Conservation (phyloP, 108 stramenopile genomes). For the Nitzschia putrida region DNA sequence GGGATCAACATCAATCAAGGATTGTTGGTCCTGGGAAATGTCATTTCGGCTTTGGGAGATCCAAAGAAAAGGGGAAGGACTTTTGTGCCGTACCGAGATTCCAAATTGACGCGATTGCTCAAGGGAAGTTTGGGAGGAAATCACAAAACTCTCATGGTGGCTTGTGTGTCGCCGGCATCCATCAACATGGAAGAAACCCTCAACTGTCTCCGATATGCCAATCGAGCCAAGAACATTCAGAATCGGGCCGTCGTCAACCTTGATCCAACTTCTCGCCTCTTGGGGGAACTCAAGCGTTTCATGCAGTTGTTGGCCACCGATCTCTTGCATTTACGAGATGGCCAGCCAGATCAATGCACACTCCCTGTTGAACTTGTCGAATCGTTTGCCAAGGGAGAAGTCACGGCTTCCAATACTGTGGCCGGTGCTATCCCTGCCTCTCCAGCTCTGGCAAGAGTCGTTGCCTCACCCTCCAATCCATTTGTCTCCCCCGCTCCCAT, state of each 20-base stretch:
- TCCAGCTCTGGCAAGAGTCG: neutral
- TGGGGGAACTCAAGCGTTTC: conserved; percentile 46
- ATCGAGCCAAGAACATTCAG: conserved; percentile 97
- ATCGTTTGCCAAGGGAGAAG: conserved; percentile 46
- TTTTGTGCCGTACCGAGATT: conserved; percentile 96
- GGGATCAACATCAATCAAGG: conserved; percentile 97
- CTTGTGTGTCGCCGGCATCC: conserved; percentile 84
- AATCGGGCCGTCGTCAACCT: conserved; percentile 76
- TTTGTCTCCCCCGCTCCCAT: neutral
- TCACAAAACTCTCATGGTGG: conserved; percentile 97
- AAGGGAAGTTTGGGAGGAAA: conserved; percentile 94
- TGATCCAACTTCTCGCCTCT: conserved; percentile 59
- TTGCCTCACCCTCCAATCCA: neutral
- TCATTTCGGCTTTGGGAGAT: conserved; percentile 92
- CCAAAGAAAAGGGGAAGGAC: conserved; percentile 63
- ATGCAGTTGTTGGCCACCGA: conserved; percentile 59
- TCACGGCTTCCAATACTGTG: neutral
- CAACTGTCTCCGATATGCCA: conserved; percentile 95
- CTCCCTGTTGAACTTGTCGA: conserved; percentile 48
- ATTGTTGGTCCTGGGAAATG: conserved; percentile 94
- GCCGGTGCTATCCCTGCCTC: neutral
- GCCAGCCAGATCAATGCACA: conserved; percentile 30
- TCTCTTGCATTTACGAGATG: conserved; percentile 51
- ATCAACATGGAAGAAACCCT: conserved; percentile 89
- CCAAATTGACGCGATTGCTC: conserved; percentile 88